A percentile compares a stretch with the other conserved stretches of the same genome.
phyloP scores from a whole-genome alignment of 148 eudicot species.

The Amaranthus cruentus region DNA sequence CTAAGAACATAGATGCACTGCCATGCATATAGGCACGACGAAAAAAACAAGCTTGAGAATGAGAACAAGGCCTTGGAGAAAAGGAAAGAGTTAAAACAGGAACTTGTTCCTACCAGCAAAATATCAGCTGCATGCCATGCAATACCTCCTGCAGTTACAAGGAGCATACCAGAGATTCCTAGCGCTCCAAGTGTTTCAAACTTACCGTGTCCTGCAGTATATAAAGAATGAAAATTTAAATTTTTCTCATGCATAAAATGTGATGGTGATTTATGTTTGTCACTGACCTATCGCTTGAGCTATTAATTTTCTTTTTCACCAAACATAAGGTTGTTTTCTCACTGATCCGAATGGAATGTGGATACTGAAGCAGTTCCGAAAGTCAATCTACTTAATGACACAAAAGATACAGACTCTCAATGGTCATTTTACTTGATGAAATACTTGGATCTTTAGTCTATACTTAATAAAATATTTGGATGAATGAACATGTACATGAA shows the following conservation, averaged over 20 bases:
- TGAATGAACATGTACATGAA: neutral
- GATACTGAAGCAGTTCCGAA: neutral
- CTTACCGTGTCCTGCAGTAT: slow-evolving; percentile 85
- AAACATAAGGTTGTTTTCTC: too few relatives aligned
- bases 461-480: neutral
- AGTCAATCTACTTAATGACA: neutral
- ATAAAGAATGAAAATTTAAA: neutral
- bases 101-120: slow-evolving; percentile 44
- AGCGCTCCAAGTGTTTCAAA: slow-evolving; percentile 94
- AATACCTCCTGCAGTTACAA: slow-evolving; percentile 91
- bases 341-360: neutral
- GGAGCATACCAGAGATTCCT: slow-evolving; percentile 85
- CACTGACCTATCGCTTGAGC: neutral
- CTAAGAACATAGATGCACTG: neutral
- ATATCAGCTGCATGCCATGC: slow-evolving; percentile 95
- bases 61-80: neutral
- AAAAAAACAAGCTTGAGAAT: neutral
- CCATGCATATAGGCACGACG: neutral
- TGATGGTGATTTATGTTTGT: neutral
- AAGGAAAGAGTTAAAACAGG: neutral
- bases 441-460: neutral
- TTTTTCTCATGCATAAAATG: neutral
- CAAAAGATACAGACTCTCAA: neutral
- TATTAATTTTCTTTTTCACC: neutral
- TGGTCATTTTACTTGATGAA: neutral